Percentiles rank a stretch among this genome's conserved stretches.
Evolutionary conservation across 1,139 yeast species (phyloP).

Genomic region (Protomyces lactucae-debilis): DNA sequence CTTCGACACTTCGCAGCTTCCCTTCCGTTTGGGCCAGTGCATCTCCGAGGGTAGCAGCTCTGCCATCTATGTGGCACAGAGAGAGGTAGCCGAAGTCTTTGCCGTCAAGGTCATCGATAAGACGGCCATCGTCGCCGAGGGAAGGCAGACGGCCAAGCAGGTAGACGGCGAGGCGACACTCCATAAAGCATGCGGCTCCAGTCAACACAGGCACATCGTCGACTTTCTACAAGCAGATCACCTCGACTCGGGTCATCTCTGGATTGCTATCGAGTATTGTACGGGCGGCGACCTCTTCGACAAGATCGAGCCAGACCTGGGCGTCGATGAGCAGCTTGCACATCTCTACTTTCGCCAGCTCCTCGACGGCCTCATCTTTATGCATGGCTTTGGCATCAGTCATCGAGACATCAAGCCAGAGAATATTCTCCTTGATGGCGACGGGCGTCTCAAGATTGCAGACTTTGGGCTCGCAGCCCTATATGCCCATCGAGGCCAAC

Average conservation of each 20-base stretch:
- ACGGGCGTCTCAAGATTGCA: slow-evolving; percentile 59
- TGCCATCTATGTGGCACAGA: slow-evolving; percentile 7
- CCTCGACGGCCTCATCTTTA: slow-evolving; percentile 51
- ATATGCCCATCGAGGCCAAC: slow-evolving; percentile 50
- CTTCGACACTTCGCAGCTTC: not conserved
- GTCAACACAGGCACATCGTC: slow-evolving; percentile 52
- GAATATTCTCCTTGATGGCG: slow-evolving; percentile 67
- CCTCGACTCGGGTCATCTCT: slow-evolving; percentile 34
- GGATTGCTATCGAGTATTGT: slow-evolving; percentile 63
- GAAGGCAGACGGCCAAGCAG: slow-evolving; percentile 45
- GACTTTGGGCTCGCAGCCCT: slow-evolving; percentile 66
- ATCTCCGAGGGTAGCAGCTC: slow-evolving; percentile 13
- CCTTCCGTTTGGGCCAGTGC: slow-evolving; percentile 15
- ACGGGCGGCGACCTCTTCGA: slow-evolving; percentile 68
- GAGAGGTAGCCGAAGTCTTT: slow-evolving; percentile 37
- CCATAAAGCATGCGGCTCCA: slow-evolving; percentile 51
- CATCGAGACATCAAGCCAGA: slow-evolving; percentile 86
- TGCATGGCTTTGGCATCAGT: slow-evolving; percentile 71
- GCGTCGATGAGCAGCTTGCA: slow-evolving; percentile 60
- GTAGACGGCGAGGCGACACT: slow-evolving; percentile 51
- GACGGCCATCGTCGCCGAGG: slow-evolving; percentile 45
- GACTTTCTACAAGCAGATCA: slow-evolving; percentile 51
- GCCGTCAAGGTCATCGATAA: slow-evolving; percentile 58
- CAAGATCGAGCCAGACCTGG: slow-evolving; percentile 64
- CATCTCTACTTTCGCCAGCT: slow-evolving; percentile 64